Evolutionary conservation across 495 filamentous ascomycete species (phyloP).

Genomic region (Hypoxylon trugodes): DNA sequence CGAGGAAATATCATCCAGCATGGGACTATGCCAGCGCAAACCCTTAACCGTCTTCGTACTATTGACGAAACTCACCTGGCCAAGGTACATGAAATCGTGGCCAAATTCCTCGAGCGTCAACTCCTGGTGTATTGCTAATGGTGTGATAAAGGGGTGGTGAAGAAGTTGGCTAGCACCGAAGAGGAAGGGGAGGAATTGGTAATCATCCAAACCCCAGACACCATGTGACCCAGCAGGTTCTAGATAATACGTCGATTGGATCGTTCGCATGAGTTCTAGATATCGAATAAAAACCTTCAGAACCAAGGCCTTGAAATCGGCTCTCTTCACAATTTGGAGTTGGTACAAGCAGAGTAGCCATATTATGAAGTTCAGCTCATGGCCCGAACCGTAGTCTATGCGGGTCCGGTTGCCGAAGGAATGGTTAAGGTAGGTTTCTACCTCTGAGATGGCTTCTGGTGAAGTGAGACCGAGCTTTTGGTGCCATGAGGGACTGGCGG

Average conservation of each 20-base stretch:
- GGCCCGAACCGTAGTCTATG: conserved; percentile 97
- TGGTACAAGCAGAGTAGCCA: conserved; percentile 92
- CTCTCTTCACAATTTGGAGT: conserved; percentile 67
- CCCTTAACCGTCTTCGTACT: conserved; percentile 96
- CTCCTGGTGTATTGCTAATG: conserved; percentile 84
- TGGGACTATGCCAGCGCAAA: conserved; percentile 94
- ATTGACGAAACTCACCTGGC: conserved; percentile 93
- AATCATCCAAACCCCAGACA: conserved; percentile 98
- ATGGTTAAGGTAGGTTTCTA: conserved; percentile 80
- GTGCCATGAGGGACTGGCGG: conserved; percentile 66
- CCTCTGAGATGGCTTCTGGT: conserved; percentile 68
- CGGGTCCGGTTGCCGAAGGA: conserved; percentile 84
- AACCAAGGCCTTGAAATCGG: conserved; percentile 76
- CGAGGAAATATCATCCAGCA: conserved; percentile 97
- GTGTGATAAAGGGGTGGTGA: conserved; percentile 86
- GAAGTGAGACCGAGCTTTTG: conserved; percentile 61
- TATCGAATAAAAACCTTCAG: conserved; percentile 84
- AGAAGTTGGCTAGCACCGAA: conserved; percentile 92
- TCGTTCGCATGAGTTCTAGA: conserved; percentile 76
- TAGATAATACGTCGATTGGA: conserved; percentile 92
- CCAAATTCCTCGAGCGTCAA: conserved; percentile 86
- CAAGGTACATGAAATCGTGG: conserved; percentile 84
- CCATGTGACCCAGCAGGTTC: conserved; percentile 95
- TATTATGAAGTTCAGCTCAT: conserved; percentile 95
- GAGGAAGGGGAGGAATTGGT: conserved; percentile 96